phyloP scores from a whole-genome alignment of 345 rosid genomes.

The Eutrema japonicum region DNA sequence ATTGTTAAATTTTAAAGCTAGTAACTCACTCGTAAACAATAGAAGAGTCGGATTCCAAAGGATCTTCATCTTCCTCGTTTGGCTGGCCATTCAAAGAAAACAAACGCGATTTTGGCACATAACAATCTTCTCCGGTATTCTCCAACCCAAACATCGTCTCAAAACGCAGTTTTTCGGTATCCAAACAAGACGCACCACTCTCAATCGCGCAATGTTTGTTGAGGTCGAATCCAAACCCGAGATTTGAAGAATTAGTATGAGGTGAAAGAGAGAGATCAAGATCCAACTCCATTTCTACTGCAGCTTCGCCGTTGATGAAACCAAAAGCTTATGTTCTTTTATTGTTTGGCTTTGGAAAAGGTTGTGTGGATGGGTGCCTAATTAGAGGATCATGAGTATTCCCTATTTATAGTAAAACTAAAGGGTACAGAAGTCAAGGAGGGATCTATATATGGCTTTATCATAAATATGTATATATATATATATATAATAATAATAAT shows the following conservation, averaged over 20 bases:
- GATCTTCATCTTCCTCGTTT: slow-evolving; percentile 57
- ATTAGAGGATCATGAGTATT: slow-evolving; percentile 26
- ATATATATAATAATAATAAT: no score
- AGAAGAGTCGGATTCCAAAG: slow-evolving; percentile 40
- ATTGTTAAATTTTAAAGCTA: neutral
- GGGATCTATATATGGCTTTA: slow-evolving; percentile 32
- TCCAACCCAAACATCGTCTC: neutral
- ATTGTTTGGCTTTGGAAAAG: slow-evolving; percentile 26
- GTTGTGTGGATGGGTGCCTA: slow-evolving; percentile 8
- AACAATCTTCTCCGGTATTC: slow-evolving; percentile 2
- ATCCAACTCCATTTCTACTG: slow-evolving; percentile 37
- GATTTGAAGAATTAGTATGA: slow-evolving; percentile 25
- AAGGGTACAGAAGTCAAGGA: slow-evolving; percentile 29
- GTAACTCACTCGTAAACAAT: slow-evolving; percentile 48
- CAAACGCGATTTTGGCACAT: slow-evolving; percentile 4
- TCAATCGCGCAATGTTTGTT: slow-evolving; percentile 29
- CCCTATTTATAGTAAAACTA: slow-evolving; percentile 36
- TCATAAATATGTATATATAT: neutral
- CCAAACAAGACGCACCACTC: slow-evolving; percentile 10
- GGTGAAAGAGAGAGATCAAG: slow-evolving; percentile 45
- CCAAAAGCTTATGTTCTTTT: slow-evolving; percentile 23
- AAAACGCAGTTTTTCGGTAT: slow-evolving; percentile 13
- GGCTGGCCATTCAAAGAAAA: slow-evolving; percentile 52
- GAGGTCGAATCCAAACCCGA: slow-evolving; percentile 38
- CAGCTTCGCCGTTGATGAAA: slow-evolving; percentile 30